phyloP scores from a whole-genome alignment of 2,329 filamentous ascomycete species.

The Fusarium agapanthi region DNA sequence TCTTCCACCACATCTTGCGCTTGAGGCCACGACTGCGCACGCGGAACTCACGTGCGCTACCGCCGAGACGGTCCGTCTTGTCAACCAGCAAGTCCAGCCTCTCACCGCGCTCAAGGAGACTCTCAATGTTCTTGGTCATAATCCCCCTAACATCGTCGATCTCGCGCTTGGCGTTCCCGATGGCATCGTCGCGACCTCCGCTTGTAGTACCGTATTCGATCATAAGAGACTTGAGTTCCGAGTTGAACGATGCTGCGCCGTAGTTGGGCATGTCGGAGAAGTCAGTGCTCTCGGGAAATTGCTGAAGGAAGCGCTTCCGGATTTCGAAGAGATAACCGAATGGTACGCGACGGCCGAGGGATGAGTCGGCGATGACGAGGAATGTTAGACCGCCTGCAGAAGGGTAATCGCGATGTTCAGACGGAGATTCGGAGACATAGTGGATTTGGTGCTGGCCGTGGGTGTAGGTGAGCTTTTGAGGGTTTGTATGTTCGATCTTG shows the following conservation, averaged over 20 bases:
- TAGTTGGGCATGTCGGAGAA: constrained; percentile 86
- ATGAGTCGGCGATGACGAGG: constrained; percentile 84
- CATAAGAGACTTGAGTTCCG: constrained; percentile 78
- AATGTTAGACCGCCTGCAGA: constrained; percentile 87
- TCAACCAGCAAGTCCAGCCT: constrained; percentile 93
- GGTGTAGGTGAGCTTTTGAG: constrained; percentile 93
- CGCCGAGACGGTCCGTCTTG: constrained; percentile 92
- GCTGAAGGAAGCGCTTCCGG: constrained; percentile 83
- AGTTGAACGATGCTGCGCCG: constrained; percentile 89
- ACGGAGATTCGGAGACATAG: constrained; percentile 88
- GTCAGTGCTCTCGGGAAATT: constrained; percentile 73
- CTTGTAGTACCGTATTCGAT: constrained; percentile 83
- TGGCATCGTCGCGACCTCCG: constrained; percentile 79
- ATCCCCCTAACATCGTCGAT: constrained; percentile 93
- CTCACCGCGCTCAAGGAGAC: constrained; percentile 88
- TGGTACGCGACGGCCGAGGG: constrained; percentile 85
- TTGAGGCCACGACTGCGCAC: constrained; percentile 86
- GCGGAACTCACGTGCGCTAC: constrained; percentile 88
- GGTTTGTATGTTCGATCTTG: constrained; percentile 82
- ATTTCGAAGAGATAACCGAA: constrained; percentile 94
- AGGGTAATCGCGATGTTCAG: constrained; percentile 64
- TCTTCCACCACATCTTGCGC: constrained; percentile 99
- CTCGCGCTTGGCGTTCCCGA: constrained; percentile 83
- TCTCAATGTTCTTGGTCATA: constrained; percentile 96
- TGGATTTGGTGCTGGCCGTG: constrained; percentile 93